phyloP scores from a whole-genome alignment of 805 yeast genomes.

The Sugiyamaella chiloensis region DNA sequence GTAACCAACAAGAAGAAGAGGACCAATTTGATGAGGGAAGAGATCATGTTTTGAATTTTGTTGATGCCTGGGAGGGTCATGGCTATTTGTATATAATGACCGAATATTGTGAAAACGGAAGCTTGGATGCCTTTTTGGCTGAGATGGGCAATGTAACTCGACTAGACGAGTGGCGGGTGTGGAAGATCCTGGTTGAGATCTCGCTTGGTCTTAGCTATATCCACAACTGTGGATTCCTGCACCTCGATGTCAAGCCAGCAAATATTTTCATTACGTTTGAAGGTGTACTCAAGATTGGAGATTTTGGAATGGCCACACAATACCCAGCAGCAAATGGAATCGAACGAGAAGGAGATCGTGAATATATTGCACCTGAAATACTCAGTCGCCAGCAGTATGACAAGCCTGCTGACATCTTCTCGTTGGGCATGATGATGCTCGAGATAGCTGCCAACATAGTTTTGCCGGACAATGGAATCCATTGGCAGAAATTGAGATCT shows the following conservation, averaged over 20 bases:
- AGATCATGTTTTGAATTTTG: constrained; percentile 72
- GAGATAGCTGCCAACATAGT: constrained; percentile 95
- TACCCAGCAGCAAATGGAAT: constrained; percentile 58
- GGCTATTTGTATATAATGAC: constrained; percentile 85
- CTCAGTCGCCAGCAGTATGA: constrained; percentile 78
- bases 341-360: constrained; percentile 96
- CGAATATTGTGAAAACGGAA: constrained; percentile 93
- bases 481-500: constrained; percentile 93
- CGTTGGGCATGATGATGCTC: constrained; percentile 88
- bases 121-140: constrained; percentile 71
- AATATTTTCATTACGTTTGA: constrained; percentile 92
- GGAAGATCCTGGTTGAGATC: constrained; percentile 91
- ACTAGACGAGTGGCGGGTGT: constrained; percentile 93
- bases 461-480: constrained; percentile 91
- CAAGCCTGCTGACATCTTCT: constrained; percentile 90
- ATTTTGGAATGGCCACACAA: constrained; percentile 90
- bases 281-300: constrained; percentile 91
- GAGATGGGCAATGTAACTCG: constrained; percentile 73
- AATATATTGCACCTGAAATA: constrained; percentile 96
- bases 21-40: constrained; percentile 52
- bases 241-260: constrained; percentile 92
- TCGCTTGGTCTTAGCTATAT: constrained; percentile 75
- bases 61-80: constrained; percentile 79
- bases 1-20: constrained; percentile 15
- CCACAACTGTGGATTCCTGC: constrained; percentile 73